Conservation (phyloP, 805 yeast genomes). For the Candida xiaguanensis region DNA sequence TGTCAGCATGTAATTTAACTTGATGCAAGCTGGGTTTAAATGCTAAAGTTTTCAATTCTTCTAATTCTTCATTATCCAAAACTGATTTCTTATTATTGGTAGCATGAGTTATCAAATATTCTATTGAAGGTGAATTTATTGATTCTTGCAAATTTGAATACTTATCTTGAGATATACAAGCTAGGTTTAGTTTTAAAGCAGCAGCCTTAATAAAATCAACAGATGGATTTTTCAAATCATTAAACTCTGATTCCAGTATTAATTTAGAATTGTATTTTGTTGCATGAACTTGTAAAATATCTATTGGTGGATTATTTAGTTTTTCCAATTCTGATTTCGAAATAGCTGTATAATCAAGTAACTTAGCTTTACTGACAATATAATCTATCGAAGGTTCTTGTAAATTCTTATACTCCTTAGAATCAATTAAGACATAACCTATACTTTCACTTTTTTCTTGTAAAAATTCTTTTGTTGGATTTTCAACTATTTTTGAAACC, state of each 20-base stretch:
- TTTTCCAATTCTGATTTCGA: conserved; percentile 19
- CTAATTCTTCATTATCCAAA: conserved; percentile 13
- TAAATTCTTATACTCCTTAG: conserved; percentile 22
- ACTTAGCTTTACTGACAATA: conserved; percentile 17
- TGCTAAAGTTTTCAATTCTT: conserved; percentile 19
- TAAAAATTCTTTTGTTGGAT: conserved; percentile 30
- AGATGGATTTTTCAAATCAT: conserved; percentile 16
- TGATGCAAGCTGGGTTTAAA: conserved; percentile 32
- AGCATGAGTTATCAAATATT: conserved; percentile 14
- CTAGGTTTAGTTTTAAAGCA: conserved; percentile 10
- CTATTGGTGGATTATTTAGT: conserved; percentile 21
- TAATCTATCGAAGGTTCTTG: conserved; percentile 24
- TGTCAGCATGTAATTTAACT: conserved; percentile 33
- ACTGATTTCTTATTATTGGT: conserved; percentile 13
- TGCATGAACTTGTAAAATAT: conserved; percentile 11
- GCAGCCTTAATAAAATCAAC: conserved; percentile 13
- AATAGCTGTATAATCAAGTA: neutral
- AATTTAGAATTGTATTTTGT: conserved; percentile 10
- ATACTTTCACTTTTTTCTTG: conserved; percentile 31
- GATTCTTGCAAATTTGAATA: conserved; percentile 12
- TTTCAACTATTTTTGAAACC: conserved; percentile 13
- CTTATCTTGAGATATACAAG: conserved; percentile 13
- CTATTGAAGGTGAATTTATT: conserved; percentile 16
- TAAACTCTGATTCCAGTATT: conserved; percentile 15
- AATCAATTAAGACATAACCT: conserved; percentile 3